phyloP scores from a whole-genome alignment of 306 rosid genomes.

The Castanea sativa region DNA sequence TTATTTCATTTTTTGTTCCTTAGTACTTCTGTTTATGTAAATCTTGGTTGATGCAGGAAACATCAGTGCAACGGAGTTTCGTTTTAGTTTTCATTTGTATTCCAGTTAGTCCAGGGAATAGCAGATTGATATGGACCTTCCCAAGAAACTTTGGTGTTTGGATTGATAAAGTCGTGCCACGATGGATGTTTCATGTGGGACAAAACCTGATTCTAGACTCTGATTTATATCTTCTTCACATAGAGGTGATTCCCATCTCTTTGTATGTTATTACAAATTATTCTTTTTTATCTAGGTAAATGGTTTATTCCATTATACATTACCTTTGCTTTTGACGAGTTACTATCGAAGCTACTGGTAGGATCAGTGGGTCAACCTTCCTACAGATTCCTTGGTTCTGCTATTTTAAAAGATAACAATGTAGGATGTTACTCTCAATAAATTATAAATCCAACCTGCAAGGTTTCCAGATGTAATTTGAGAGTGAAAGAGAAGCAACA shows the following conservation, averaged over 20 bases:
- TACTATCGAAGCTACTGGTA: too few species aligned
- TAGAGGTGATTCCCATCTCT: constrained; percentile 61
- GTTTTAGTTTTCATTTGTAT: constrained; percentile 62
- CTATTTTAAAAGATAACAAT: background rate
- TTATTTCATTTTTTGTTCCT: background rate
- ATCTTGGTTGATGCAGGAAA: constrained; percentile 44
- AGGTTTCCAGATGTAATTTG: background rate
- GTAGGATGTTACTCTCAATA: background rate
- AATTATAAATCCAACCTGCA: background rate
- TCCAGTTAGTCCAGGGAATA: constrained; percentile 91
- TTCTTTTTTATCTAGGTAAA: background rate
- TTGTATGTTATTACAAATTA: background rate
- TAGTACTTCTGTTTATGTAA: background rate
- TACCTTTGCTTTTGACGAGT: too few species aligned
- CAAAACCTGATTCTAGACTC: constrained; percentile 87
- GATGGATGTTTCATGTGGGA: constrained; percentile 88
- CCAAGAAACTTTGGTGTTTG: constrained; percentile 78
- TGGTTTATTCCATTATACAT: constrained; percentile 8
- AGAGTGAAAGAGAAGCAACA: background rate
- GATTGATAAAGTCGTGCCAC: constrained; percentile 73
- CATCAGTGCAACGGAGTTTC: constrained; percentile 33
- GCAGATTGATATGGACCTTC: constrained; percentile 88
- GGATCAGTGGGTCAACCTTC: background rate
- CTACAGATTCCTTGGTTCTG: background rate
- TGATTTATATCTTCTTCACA: constrained; percentile 88